phyloP scores from a whole-genome alignment of 2,329 filamentous ascomycete species.

The Cytospora paraplurivora region DNA sequence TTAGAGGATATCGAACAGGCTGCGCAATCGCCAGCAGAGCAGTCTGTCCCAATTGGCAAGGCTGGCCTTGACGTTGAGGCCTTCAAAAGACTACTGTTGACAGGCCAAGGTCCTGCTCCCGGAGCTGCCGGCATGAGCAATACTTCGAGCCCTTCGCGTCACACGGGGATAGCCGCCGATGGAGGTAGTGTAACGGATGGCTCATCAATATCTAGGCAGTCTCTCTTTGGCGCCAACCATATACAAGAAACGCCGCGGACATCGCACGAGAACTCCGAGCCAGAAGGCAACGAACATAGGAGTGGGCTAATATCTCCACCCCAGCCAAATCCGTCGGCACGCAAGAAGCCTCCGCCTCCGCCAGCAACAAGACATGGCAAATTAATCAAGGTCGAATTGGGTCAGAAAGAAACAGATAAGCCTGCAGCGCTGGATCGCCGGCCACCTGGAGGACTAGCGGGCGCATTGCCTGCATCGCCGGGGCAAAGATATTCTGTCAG shows the following conservation, averaged over 20 bases:
- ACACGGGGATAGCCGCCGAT: conserved; percentile 34
- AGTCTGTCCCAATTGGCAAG: conserved; percentile 38
- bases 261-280: conserved; percentile 58
- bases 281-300: conserved; percentile 51
- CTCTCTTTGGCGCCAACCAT: conserved; percentile 51
- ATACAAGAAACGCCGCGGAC: conserved; percentile 56
- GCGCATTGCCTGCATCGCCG: conserved; percentile 31
- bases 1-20: conserved; percentile 52
- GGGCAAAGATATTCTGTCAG: conserved; percentile 39
- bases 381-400: conserved; percentile 59
- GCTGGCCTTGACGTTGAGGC: conserved; percentile 72
- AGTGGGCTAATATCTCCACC: conserved; percentile 37
- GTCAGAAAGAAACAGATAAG: conserved; percentile 33
- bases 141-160: conserved; percentile 32
- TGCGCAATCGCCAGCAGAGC: conserved; percentile 36
- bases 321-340: conserved; percentile 36
- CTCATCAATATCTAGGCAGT: conserved; percentile 61
- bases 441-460: conserved; percentile 30
- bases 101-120: conserved; percentile 57
- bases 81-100: conserved; percentile 76
- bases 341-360: conserved; percentile 70
- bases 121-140: conserved; percentile 30
- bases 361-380: conserved; percentile 77
- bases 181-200: conserved; percentile 59
- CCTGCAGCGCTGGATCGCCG: conserved; percentile 30